These are phyloP conservation scores for Morella rubra DNA, from an alignment of 306 rosid species.

Conservation along the genomic window DNA sequence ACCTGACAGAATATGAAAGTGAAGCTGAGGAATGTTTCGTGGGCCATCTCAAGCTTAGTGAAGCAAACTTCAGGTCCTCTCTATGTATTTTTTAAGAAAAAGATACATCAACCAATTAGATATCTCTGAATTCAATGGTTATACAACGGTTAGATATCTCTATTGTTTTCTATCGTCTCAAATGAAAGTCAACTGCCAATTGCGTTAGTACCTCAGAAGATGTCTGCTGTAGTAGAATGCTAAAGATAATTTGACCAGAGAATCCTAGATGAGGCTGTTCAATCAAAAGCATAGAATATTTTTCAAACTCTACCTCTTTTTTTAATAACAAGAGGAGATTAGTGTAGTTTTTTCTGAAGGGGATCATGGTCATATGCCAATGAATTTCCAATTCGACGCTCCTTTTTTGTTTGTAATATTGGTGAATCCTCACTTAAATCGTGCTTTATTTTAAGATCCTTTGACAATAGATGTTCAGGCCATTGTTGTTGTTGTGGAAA, in stretches of 20 bases:
- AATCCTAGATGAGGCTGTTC: slow-evolving; percentile 16
- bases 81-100: background rate
- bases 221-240: background rate
- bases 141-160: background rate
- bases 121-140: background rate
- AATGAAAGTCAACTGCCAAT: slow-evolving; percentile 2
- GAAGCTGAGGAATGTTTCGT: slow-evolving; percentile 56
- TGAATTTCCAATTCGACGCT: background rate
- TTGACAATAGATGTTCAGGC: background rate
- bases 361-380: background rate
- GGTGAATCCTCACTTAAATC: background rate
- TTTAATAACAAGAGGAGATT: background rate
- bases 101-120: background rate
- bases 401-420: background rate
- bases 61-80: slow-evolving; percentile 39
- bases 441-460: background rate
- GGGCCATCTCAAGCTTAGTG: slow-evolving; percentile 42
- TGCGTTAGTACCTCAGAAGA: background rate
- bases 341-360: background rate
- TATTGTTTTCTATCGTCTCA: background rate
- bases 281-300: background rate
- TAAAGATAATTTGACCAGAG: background rate
- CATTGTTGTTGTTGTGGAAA: background rate
- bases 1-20: slow-evolving; percentile 42
- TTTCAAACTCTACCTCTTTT: background rate